phyloP scores from a whole-genome alignment of 495 filamentous ascomycete species.

The Neurospora cerealis region DNA sequence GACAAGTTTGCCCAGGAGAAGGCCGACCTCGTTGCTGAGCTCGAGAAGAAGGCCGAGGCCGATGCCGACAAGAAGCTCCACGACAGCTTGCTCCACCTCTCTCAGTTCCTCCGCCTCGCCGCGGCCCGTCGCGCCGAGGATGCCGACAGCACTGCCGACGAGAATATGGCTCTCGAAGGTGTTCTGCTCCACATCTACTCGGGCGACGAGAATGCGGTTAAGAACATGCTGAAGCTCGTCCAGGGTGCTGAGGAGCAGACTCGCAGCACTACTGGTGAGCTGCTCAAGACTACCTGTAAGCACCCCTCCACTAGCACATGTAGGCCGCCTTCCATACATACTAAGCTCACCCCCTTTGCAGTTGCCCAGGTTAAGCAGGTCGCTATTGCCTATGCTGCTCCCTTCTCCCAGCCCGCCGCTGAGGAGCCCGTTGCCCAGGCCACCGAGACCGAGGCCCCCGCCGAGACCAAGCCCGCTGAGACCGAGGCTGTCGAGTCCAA shows the following conservation, averaged over 20 bases:
- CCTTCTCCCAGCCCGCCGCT: constrained; percentile 15
- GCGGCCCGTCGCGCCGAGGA: constrained; percentile 59
- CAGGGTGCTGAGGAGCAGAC: constrained; percentile 69
- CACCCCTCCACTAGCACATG: background rate
- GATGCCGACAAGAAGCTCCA: constrained; percentile 43
- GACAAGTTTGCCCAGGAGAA: constrained; percentile 65
- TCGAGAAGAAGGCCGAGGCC: constrained; percentile 46
- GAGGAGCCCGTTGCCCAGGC: constrained; percentile 23
- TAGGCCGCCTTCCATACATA: background rate
- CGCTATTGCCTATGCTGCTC: constrained; percentile 38
- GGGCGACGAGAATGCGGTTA: constrained; percentile 71
- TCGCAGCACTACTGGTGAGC: constrained; percentile 49
- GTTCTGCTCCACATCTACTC: constrained; percentile 82
- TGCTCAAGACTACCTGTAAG: constrained; percentile 71
- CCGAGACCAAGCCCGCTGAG: constrained; percentile 24
- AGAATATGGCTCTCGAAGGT: constrained; percentile 82
- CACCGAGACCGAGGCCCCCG: constrained; percentile 34
- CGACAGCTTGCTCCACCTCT: constrained; percentile 52
- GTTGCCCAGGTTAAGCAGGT: constrained; percentile 60
- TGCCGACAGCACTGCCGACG: constrained; percentile 50
- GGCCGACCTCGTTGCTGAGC: constrained; percentile 46
- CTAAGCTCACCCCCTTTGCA: constrained; percentile 34
- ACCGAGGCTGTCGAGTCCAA: constrained; percentile 29
- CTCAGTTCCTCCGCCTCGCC: constrained; percentile 71
- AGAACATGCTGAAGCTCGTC: constrained; percentile 75